Conservation (phyloP, 2,329 filamentous ascomycete genomes). For the Penicillium sp. region DNA sequence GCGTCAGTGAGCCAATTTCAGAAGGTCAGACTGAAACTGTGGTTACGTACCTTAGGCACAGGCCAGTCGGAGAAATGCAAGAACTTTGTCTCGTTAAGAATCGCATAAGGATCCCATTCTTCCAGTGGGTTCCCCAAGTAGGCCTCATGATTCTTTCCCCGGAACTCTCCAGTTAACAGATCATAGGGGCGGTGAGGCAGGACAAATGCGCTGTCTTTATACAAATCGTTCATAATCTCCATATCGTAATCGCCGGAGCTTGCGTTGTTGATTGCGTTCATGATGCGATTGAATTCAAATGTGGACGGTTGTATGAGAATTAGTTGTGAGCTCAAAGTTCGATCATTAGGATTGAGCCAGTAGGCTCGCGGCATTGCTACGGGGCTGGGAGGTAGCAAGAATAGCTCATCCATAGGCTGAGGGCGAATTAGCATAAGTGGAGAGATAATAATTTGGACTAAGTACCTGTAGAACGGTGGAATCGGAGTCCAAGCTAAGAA, state of each 20-base stretch:
- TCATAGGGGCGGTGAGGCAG: slow-evolving; percentile 57
- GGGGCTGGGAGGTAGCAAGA: slow-evolving; percentile 54
- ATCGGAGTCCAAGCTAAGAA: slow-evolving; percentile 57
- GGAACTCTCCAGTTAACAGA: slow-evolving; percentile 56
- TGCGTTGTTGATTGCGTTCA: slow-evolving; percentile 29
- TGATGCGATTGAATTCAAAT: slow-evolving; percentile 44
- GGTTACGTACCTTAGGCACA: slow-evolving; percentile 51
- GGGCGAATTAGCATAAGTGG: background rate
- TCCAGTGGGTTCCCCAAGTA: slow-evolving; percentile 49
- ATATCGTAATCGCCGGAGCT: slow-evolving; percentile 51
- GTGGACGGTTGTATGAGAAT: slow-evolving; percentile 54
- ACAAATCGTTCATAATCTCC: slow-evolving; percentile 60
- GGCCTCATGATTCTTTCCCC: slow-evolving; percentile 42
- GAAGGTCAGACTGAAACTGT: background rate
- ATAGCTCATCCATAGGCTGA: slow-evolving; percentile 61
- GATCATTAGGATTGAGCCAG: slow-evolving; percentile 53
- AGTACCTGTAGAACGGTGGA: slow-evolving; percentile 14
- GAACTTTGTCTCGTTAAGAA: slow-evolving; percentile 54
- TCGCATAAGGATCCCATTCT: slow-evolving; percentile 51
- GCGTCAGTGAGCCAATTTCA: background rate
- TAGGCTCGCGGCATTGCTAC: slow-evolving; percentile 65
- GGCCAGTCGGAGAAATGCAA: slow-evolving; percentile 65
- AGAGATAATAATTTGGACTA: background rate
- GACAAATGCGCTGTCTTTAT: slow-evolving; percentile 50
- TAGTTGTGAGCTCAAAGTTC: slow-evolving; percentile 52